Base-by-base conservation (phyloP, 2,329 filamentous ascomycete genomes). In the Colletotrichum lindemuthianum region DNA sequence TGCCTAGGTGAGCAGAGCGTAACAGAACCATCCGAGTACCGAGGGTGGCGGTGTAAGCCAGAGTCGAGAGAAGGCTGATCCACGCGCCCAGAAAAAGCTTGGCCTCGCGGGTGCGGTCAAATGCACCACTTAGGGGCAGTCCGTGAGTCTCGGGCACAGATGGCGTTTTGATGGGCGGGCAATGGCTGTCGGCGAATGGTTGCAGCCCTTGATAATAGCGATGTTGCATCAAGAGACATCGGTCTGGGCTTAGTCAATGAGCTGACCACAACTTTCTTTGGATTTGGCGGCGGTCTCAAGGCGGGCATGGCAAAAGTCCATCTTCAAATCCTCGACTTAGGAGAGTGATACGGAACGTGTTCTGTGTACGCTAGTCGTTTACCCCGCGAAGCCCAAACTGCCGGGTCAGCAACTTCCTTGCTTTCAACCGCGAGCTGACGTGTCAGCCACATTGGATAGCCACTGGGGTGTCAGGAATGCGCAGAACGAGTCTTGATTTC, bases 11-110 rank as follows among this genome's bases (percentile, higher is more conserved):
- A 11, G 32, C 33, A 8, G 15, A 34, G n/a, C 13, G n/a, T 47
- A 40, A 40, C 24, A 32, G 39, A 10, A 4, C 6, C 10, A 40
- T 37, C 51, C 36, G 58, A 65, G 58, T 52, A 40, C 41, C 13
- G 45, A 13, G 16, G 34, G 50, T 56, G 37, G 56, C 58, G 43
- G 45, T 40, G 36, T 12, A 13, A 44, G 56, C 50, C 32, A 16
- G 57, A 60, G 41, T 36, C 45, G 45, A 51, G 52, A 51, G 40
- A 61, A 50, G 51, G 16, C 39, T 56, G 51, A 52, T 56, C 45
- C 56, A n/a, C 39, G 15, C 39, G 51, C 34, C 45, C 51, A 50
- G 39, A 24, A 16, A 64, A 65, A 65, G 45, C 61, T 61, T 61
- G 58, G 51, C 57, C 43, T 33, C 15, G 13, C 15, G 36, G 36